Base-by-base conservation (phyloP, 495 filamentous ascomycete genomes). In the Xylaria flabelliformis region DNA sequence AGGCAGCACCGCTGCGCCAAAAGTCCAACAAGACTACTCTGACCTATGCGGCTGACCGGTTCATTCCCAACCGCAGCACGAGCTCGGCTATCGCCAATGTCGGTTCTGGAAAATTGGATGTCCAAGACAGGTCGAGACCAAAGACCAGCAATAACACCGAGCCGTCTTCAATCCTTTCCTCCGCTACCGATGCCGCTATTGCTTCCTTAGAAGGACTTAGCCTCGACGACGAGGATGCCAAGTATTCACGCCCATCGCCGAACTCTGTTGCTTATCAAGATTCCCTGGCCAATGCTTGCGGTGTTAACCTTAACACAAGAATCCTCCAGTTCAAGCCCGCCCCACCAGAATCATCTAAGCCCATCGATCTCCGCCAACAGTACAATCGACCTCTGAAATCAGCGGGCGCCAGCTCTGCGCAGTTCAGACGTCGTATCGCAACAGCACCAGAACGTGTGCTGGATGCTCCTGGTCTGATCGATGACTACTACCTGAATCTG, bases 311-410 rank as follows among this genome's bases (percentile, higher is more conserved):
- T 63, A 97, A 94, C 83, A 95, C 93, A 66, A 93, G 96, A 56
- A 99, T 99, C 72, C 90, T 99, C n/a, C 92, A 95, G 32, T 99
- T 97, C 88, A 98, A 99, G 90, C 96, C 96, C 13, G 94, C 95
- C 0, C 90, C 96, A 13, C 96, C 96, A 2, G 96, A 98, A 85
- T 97, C 95, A 0, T 97, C 94, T 17, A 97, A 97, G 86, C 97
- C 97, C 24, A 97, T 98, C 79, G 97, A 99, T 78, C 90, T 99
- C 72, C 92, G 96, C 41, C 91, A 95, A 58, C 97, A 98, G 77
- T 99, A 99, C 87, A 99, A 98, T 85, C 92, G 96, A 67, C 97
- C 96, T 44, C 87, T 98, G 56, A 97, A 94, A 83, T 84, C 91
- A 36, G 89, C 92, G 70, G 90, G 86, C 73, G 86, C 90, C 15